A percentile compares a stretch with the other conserved stretches of the same genome.
Evolutionary conservation across 306 rosid genomes (phyloP).

Genomic region (Lathyrus aphaca): DNA sequence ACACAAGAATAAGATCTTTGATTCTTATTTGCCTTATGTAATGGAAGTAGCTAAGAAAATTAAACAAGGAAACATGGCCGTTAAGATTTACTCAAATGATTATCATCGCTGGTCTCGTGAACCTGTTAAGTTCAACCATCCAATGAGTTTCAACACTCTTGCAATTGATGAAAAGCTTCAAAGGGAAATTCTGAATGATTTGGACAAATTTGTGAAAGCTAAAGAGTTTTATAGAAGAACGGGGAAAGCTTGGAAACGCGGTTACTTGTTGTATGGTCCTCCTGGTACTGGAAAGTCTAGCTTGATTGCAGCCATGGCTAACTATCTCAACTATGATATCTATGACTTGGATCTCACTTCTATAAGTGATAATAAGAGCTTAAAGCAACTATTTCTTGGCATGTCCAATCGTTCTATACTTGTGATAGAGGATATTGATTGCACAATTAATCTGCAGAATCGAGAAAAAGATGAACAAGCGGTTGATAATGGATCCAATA

Average conservation of each 20-base stretch:
- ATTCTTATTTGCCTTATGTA: constrained; percentile 43
- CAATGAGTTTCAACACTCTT: constrained; percentile 49
- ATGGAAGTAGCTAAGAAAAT: constrained; percentile 46
- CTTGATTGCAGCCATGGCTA: constrained; percentile 62
- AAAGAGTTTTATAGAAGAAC: constrained; percentile 48
- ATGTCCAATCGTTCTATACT: constrained; percentile 55
- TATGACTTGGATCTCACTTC: constrained; percentile 59
- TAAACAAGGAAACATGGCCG: constrained; percentile 29
- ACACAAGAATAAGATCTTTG: constrained; percentile 38
- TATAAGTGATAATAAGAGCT: not conserved
- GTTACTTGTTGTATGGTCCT: constrained; percentile 60
- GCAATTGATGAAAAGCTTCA: constrained; percentile 50
- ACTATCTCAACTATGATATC: constrained; percentile 54
- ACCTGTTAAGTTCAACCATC: constrained; percentile 43
- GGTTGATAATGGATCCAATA: not conserved
- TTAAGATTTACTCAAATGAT: constrained; percentile 38
- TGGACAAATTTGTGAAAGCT: constrained; percentile 47
- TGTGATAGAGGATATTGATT: constrained; percentile 62
- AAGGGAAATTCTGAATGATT: constrained; percentile 46
- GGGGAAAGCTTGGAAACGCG: constrained; percentile 66
- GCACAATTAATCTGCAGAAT: constrained; percentile 47
- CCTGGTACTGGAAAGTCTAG: constrained; percentile 70
- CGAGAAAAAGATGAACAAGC: constrained; percentile 12
- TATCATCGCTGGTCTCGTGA: not conserved
- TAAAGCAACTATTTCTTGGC: constrained; percentile 43